Conservation (phyloP, 257 asterid genomes). For the Coffea canephora region DNA sequence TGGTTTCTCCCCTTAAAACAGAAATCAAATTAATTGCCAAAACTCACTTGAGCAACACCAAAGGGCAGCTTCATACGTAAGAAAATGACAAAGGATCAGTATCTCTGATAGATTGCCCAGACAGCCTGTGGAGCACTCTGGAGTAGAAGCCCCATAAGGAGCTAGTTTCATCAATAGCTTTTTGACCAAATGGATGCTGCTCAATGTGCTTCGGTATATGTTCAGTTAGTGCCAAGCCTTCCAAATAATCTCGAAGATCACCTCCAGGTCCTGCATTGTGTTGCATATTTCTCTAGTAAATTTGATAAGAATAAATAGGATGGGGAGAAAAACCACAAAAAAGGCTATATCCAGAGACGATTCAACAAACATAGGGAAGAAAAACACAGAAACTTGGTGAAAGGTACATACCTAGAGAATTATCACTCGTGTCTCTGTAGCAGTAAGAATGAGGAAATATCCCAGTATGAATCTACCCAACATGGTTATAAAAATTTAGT, state of each 20-base stretch:
- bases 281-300: background rate
- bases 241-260: slow-evolving; percentile 68
- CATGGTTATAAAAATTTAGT: background rate
- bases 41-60: background rate
- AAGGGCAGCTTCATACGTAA: background rate
- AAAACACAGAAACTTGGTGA: background rate
- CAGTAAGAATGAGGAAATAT: slow-evolving; percentile 61
- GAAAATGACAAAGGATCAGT: background rate
- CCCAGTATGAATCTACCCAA: slow-evolving; percentile 62
- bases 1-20: background rate
- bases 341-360: background rate
- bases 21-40: background rate
- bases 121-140: slow-evolving; percentile 40
- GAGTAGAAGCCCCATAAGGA: slow-evolving; percentile 68
- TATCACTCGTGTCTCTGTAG: slow-evolving; percentile 45
- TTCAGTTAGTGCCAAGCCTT: slow-evolving; percentile 49
- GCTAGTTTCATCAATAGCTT: slow-evolving; percentile 51
- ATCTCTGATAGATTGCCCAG: slow-evolving; percentile 12
- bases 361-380: background rate
- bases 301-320: background rate
- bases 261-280: slow-evolving; percentile 59
- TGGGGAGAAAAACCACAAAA: background rate
- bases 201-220: slow-evolving; percentile 52
- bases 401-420: slow-evolving; percentile 52
- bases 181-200: slow-evolving; percentile 77